Evolutionary conservation across 805 yeast species (phyloP).

Genomic region (Zygotorulaspora sp.): DNA sequence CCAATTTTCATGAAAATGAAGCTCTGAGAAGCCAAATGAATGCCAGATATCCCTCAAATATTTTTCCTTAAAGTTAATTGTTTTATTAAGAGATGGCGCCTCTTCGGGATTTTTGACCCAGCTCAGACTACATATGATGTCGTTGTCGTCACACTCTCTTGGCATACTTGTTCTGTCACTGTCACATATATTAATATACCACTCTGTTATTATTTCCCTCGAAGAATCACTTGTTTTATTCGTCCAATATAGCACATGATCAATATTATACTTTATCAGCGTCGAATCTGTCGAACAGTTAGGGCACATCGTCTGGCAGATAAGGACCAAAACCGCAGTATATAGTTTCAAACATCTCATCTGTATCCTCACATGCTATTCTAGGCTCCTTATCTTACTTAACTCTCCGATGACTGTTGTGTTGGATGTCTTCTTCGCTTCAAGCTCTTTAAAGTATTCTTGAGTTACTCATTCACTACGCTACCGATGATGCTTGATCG

Average conservation of each 20-base stretch:
- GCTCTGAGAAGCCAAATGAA: background rate
- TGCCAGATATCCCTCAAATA: background rate
- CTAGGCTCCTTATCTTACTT: too few species aligned
- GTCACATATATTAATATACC: background rate
- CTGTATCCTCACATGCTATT: too few species aligned
- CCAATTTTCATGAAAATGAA: background rate
- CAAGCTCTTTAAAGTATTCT: too few species aligned
- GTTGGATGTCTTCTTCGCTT: too few species aligned
- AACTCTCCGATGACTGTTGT: too few species aligned
- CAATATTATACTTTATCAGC: background rate
- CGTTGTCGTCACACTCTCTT: background rate
- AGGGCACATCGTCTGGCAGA: too few species aligned
- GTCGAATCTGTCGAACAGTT: background rate
- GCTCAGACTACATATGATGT: background rate
- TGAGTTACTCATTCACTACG: too few species aligned
- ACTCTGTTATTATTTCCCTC: background rate
- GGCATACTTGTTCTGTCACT: background rate
- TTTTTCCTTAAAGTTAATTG: background rate
- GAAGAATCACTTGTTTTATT: background rate
- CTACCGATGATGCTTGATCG: too few species aligned
- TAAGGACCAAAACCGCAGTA: too few species aligned
- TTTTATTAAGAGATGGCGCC: background rate
- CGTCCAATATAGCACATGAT: background rate
- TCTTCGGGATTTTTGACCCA: background rate
- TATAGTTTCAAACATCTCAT: too few species aligned